Base-by-base conservation (phyloP, 1,139 yeast species). In the Yamadazyma siamensis region DNA sequence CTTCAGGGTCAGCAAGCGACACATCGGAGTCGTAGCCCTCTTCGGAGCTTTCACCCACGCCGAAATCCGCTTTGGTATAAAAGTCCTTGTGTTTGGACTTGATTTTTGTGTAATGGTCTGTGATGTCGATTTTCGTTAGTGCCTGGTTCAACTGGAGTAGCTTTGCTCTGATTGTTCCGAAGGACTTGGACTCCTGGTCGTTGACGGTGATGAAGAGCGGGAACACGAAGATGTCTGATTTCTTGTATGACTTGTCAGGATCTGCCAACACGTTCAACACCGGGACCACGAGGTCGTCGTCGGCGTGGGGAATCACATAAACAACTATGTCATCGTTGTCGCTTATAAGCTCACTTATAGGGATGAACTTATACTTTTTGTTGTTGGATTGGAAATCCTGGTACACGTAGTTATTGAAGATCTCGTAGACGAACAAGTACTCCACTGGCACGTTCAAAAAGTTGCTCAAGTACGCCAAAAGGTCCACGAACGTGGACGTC, bases 161-260 rank as follows among this genome's bases (percentile, higher is more conserved):
- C 46, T 82, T 82, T 13, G 55, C 52, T 39, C 81, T 58, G 16
- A 87, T 75, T 1, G 53, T 47, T 3, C 80, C 80, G 49, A 74
- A 77, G 28, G 67, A 58, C 14, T 37, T 39, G 9, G 75, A 66
- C 5, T 61, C 66, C 2, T 80, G 80, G 9, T 61, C 63, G 4
- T 70, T 56, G 15, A 85, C 50, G 0, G 78, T 70, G 23, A 87
- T 64, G 47, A 87, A 81, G 44, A 86, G 75, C 2, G 97, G 96
- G 3, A 81, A 55, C 2, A 88, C 94, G 58, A 85, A 83, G 3
- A 58, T 44, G 34, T 59, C 61, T 3, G 49, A 51, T 16, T 63
- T 41, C 15, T 59, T 56, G 40, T 67, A 66, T 2, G 70, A 60
- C 33, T 40, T 56, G 47, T 47, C 72, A 33, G 44, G 64, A 33